Conservation (phyloP, 208 protist species). For the Lotmaria passim region DNA sequence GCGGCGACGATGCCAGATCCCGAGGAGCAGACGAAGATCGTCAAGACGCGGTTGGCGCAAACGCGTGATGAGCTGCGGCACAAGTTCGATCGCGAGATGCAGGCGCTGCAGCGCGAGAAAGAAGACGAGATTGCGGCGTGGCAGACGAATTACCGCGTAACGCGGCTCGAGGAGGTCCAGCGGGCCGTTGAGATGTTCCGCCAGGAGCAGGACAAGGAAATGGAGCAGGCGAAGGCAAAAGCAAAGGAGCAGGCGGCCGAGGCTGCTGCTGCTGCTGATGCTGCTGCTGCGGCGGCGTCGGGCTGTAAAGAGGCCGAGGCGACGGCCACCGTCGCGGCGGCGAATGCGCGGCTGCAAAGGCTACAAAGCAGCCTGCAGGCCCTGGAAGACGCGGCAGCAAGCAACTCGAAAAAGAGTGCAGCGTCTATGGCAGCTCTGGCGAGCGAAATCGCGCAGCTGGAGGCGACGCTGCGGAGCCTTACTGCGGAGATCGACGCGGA, state of each 20-base stretch:
- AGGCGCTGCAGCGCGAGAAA: slow-evolving; percentile 24
- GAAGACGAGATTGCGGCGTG: slow-evolving; percentile 35
- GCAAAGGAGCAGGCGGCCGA: background rate
- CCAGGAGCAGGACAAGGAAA: slow-evolving; percentile 6
- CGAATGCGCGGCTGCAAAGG: background rate
- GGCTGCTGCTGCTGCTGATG: background rate
- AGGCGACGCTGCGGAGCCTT: background rate
- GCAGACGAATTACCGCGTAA: slow-evolving; percentile 32
- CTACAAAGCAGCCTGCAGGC: slow-evolving; percentile 15
- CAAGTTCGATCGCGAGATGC: slow-evolving; percentile 27
- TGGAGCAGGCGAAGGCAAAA: background rate
- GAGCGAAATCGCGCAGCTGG: slow-evolving; percentile 16
- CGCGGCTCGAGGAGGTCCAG: slow-evolving; percentile 31
- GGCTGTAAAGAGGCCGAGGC: background rate
- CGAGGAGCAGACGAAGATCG: slow-evolving; percentile 43
- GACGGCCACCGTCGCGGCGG: slow-evolving; percentile 1
- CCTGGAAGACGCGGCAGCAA: slow-evolving; percentile 15
- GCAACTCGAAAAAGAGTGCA: slow-evolving; percentile 13
- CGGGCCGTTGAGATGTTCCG: slow-evolving; percentile 12
- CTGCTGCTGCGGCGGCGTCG: background rate
- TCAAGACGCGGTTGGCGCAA: slow-evolving; percentile 32
- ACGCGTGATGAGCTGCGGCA: slow-evolving; percentile 21
- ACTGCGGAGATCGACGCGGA: background rate
- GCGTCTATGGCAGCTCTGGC: slow-evolving; percentile 5
- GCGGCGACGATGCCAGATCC: slow-evolving; percentile 33